Base-by-base conservation (phyloP, 2,329 filamentous ascomycete genomes). In the Calonectria henricotiae region DNA sequence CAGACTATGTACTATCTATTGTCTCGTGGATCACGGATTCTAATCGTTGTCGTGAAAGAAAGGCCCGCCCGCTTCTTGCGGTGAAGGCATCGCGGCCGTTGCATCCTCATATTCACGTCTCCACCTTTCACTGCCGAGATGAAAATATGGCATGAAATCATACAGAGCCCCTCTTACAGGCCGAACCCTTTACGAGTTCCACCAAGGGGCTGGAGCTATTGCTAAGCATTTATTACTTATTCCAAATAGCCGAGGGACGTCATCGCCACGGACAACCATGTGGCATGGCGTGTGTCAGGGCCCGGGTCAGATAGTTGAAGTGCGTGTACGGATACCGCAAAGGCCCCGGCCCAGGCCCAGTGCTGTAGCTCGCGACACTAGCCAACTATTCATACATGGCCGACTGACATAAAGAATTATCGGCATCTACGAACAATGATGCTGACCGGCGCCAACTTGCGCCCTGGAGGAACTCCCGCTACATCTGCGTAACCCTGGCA, bases 221-320 rank as follows among this genome's bases (percentile, higher is more conserved):
- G 25, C 69, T 62, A 54, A 27, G 54, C 44, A 60, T 61, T 62
- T 25, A 37, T 46, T 46, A 46, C n/a, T 49, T 73, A 37, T 69
- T 60, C 69, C 37, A 65, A 58, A 49, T 58, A 54, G 39, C 37
- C 35, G 62, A 73, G 67, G 62, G 54, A 39, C 43, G 49, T 62
- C 51, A 32, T 23, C 54, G 62, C 37, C 60, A 64, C 65, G 70
- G 70, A 64, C 62, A 62, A 68, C 74, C 73, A 73, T 76, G 75
- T 76, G 75, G 75, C 73, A 75, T 64, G 63, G 69, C 65, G 54
- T 47, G 51, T 68, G 69, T 66, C 62, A 71, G 65, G 62, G 64
- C 58, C 63, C 67, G 67, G 65, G 62, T 71, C 60, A 71, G 37
- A 69, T 62, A 44, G 58, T 65, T 70, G 69, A 63, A 67, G 60